Evolutionary conservation across 1,284 basidiomycete species (phyloP), one percentile per base, ranked within the genome.

Genomic region (Meira nashicola): DNA sequence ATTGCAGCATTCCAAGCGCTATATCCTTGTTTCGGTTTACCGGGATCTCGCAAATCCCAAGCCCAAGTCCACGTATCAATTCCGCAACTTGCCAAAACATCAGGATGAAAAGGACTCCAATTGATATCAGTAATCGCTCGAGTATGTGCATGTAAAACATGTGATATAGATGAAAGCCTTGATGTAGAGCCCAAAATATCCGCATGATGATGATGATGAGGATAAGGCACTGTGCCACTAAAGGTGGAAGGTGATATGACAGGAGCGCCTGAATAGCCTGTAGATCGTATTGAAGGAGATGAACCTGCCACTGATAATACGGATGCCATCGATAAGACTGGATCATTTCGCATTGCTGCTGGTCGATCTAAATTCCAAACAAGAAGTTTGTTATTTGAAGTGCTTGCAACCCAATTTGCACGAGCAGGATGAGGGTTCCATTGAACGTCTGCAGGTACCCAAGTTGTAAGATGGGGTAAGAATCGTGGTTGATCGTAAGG

Each of bases 401-500:
- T 98, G 1, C 91, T 94, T 19, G 94, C 89, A 55, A 98, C 91
- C 72, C 93, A 92, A 69, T 94, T 87, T 52, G 88, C 86, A 12
- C 88, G 86, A 7, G 84, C 82, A 0, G 85, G 85, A 75, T 97
- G 93, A 1, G 94, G 94, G 56, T 93, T 94, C 93, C 94, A 98
- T 77, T 98, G 93, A 2, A 93, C 74, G 49, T 79, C 94, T 6
- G 93, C 93, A 2, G 96, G 92, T 71, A 95, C 91, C 91, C 93
- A 97, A 9, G 89, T 91, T 2, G 92, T 92, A 11, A 91, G 89
- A 79, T 98, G 92, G 2, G 94, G 92, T 10, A 97, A 83, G 73
- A 91, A 96, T 47, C 94, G 85, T 14, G 95, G 94, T 0, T 92
- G 84, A 62, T 89, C 86, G 39, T 90, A 83, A 0, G 92, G 89